Evolutionary conservation across 2,329 filamentous ascomycete genomes (phyloP), one percentile per base, ranked within the genome.

Genomic region (Corinectria fuckeliana): DNA sequence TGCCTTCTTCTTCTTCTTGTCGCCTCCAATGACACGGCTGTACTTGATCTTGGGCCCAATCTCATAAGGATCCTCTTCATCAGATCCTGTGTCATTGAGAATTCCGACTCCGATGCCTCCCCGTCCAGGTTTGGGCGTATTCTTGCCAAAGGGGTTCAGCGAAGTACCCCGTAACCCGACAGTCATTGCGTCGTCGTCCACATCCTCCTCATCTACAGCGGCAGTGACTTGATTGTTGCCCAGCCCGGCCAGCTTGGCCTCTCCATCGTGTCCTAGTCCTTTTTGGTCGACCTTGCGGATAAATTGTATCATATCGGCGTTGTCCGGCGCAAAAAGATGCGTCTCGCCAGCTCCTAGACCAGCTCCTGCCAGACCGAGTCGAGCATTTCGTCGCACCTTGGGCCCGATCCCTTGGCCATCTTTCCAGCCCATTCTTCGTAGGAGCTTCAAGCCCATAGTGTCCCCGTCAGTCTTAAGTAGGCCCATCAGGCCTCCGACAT

Each of bases 401-500:
- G 93, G 92, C 1, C 95, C 95, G 62, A 98, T 88, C 3, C 95
- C 95, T 75, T 98, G 93, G 1, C 93, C 94, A 63, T 94, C 91
- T 69, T 90, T 91, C 95, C 95, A 99, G 14, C 94, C 95, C 94
- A 99, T 98, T 70, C 85, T 91, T 72, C 91, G 91, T 59, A 98
- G 79, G 14, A 99, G 80, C 72, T 91, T 93, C 13, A 91, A 82
- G 2, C 95, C 95, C 82, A 96, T 92, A 0, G 92, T 96, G 62
- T 97, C 91, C 32, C 92, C 91, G 8, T 87, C 83, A 0, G 81
- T 80, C 56, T 85, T 84, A 63, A 97, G 88, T 1, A 97, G 77
- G 50, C 92, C 91, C 69, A 91, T 86, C 38, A 96, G 80, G 0
- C 76, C 75, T 47, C 83, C 82, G 9, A 80, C 76, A 25, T 80